phyloP scores from a whole-genome alignment of 2,329 filamentous ascomycete genomes.

The Arthrinium phaeospermum region DNA sequence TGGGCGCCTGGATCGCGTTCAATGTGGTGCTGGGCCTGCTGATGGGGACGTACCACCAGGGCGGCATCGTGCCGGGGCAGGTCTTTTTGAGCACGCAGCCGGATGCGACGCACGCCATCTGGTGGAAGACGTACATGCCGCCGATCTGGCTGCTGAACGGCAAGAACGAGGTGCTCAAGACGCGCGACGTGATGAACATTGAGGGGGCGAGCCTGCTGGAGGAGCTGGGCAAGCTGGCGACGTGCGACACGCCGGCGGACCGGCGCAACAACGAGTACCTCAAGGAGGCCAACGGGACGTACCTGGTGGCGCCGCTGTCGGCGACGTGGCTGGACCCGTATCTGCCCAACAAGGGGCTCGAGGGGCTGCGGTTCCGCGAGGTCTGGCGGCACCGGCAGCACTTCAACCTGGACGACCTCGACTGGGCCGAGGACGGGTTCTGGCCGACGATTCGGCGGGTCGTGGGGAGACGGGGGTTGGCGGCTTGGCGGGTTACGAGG shows the following conservation, averaged over 20 bases:
- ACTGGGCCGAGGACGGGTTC: constrained; percentile 78
- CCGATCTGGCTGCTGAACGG: constrained; percentile 81
- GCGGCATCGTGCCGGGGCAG: constrained; percentile 77
- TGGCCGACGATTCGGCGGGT: constrained; percentile 74
- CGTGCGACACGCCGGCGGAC: constrained; percentile 65
- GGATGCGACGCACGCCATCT: constrained; percentile 72
- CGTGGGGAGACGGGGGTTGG: constrained; percentile 66
- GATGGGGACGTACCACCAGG: constrained; percentile 85
- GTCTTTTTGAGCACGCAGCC: constrained; percentile 74
- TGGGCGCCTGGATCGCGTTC: constrained; percentile 69
- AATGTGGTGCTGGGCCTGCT: constrained; percentile 71
- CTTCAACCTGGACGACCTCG: constrained; percentile 79
- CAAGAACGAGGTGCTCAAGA: constrained; percentile 74
- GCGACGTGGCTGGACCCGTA: constrained; percentile 73
- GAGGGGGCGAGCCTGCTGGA: constrained; percentile 64
- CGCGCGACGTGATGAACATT: constrained; percentile 77
- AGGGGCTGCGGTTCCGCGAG: constrained; percentile 68
- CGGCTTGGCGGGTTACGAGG: constrained; percentile 69
- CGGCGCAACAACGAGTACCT: constrained; percentile 60
- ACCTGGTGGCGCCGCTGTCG: constrained; percentile 75
- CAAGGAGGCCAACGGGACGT: constrained; percentile 68
- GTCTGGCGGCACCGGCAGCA: constrained; percentile 73
- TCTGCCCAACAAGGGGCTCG: constrained; percentile 61
- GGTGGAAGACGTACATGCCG: constrained; percentile 88
- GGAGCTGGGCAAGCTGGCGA: constrained; percentile 63